Base-by-base conservation (phyloP, 2,329 filamentous ascomycete species). In the Orbilia blumenaviensis region DNA sequence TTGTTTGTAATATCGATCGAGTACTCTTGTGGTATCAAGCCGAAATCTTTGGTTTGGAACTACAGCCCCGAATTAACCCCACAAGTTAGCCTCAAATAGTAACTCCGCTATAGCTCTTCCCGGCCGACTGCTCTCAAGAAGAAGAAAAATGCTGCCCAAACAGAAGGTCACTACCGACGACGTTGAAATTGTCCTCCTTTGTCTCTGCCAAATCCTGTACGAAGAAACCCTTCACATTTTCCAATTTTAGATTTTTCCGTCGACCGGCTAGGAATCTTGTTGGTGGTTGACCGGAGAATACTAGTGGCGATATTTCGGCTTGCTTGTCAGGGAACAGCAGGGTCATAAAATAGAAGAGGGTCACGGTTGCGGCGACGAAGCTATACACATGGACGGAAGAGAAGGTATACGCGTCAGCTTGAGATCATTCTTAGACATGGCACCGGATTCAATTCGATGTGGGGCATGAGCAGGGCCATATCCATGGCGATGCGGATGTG, bases 101-200 rank as follows among this genome's bases (percentile, higher is more conserved):
- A n/a, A 25, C 34, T 18, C 34, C 21, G 12, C 38, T 16, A 41
- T 27, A 50, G 50, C 10, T 12, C 25, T 48, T 56, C 27, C 16
- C n/a, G 48, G 48, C n/a, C n/a, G n/a, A n/a, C n/a, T n/a, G n/a
- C 48, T 56, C 18, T 6, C 38, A 16, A 44, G 38, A 44, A 48
- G 18, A 41, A 27, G 16, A 44, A 63, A 44, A 41, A 32, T 27
- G 38, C 27, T 52, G 68, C 54, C 21, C 62, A 67, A 74, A 68
- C 10, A n/a, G 72, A 63, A 76, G 58, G 67, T 72, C 60, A 72
- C 61, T 69, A 76, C 72, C 64, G 48, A 76, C 72, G 72, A 76
- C 72, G 64, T 76, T 69, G 64, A 76, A 76, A 68, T 25, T 44
- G 10, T 63, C 58, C 48, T 76, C 56, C 41, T 25, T 64, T 21